Conservation (phyloP, 495 filamentous ascomycete genomes). For the Penicillium paxilli region DNA sequence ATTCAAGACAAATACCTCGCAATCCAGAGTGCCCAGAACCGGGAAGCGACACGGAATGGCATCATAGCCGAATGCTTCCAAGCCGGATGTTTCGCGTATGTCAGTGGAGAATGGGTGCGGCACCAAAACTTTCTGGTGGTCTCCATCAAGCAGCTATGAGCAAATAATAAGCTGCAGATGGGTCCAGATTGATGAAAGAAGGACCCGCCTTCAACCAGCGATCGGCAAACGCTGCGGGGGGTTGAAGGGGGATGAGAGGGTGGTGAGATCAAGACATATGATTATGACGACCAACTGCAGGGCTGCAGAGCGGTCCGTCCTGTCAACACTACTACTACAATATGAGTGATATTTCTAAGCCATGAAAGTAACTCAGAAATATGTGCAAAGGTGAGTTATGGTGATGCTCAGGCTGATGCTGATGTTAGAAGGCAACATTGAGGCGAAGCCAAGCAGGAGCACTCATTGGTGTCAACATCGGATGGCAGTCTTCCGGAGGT, state of each 20-base stretch:
- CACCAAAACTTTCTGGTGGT: neutral
- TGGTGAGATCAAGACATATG: neutral
- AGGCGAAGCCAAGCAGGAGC: neutral
- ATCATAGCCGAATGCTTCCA: constrained; percentile 2
- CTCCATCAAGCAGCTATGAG: neutral
- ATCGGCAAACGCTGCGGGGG: constrained; percentile 1
- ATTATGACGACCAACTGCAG: neutral
- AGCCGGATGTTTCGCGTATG: neutral
- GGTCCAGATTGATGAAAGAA: neutral
- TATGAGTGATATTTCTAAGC: too few species aligned
- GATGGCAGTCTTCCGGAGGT: constrained; percentile 11
- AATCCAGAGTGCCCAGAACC: neutral
- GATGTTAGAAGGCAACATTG: too few species aligned
- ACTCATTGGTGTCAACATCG: neutral
- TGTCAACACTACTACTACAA: too few species aligned
- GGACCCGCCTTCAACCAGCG: constrained; percentile 1
- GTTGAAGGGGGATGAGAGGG: too few species aligned
- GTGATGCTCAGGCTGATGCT: too few species aligned
- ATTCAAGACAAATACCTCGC: neutral
- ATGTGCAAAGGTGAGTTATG: too few species aligned
- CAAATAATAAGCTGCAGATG: neutral
- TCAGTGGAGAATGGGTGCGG: neutral
- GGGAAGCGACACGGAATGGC: constrained; percentile 7
- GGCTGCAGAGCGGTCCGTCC: neutral
- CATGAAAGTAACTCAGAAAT: neutral